Base-by-base conservation (phyloP, 108 stramenopile genomes). In the Stephanodiscus minutulus region DNA sequence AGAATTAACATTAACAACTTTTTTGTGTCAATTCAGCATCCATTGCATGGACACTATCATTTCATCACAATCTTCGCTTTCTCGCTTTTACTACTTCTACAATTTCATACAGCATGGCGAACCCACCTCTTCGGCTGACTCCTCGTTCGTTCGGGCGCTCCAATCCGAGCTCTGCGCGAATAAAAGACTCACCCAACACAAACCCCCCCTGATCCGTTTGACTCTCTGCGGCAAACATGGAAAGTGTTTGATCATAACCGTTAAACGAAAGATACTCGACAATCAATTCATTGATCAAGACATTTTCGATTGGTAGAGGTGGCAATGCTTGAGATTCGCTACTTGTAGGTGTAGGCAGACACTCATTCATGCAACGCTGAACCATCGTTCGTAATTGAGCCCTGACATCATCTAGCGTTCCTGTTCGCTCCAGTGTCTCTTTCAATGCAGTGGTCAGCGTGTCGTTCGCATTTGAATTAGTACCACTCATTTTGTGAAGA, bases 201-300 rank as follows among this genome's bases (percentile, higher is more conserved):
- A 17, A 24, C 2, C 41, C 46, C 17, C 37, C 24, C 12, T 22
- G 2, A 47, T n/a, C 0, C 18, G 53, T 28, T 24, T 68, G 37
- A 47, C n/a, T 59, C 41, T 69, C 75, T 7, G 52, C 31, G 28
- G 68, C 18, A 43, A 77, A 64, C 25, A 69, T 55, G 37, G 76
- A 64, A 21, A 77, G 62, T 4, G 68, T 77, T 5, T 47, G 37
- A 3, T 39, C 8, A 49, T 69, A 77, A 33, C 76, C 61, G 44
- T 70, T 69, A 50, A 64, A 77, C 5, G 55, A 49, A 12, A 69
- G 35, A 53, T 68, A 77, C 15, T 77, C 76, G 8, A 66, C 68
- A 49, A 76, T 64, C 12, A 76, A 0, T 54, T 76, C 68, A 28
- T 76, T 76, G 25, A 76, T 76, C 24, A 76, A 35, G 22, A 76